These are phyloP conservation scores for Pythium aquatile DNA, from an alignment of 352 stramenopile genomes.

Conservation along the genomic window DNA sequence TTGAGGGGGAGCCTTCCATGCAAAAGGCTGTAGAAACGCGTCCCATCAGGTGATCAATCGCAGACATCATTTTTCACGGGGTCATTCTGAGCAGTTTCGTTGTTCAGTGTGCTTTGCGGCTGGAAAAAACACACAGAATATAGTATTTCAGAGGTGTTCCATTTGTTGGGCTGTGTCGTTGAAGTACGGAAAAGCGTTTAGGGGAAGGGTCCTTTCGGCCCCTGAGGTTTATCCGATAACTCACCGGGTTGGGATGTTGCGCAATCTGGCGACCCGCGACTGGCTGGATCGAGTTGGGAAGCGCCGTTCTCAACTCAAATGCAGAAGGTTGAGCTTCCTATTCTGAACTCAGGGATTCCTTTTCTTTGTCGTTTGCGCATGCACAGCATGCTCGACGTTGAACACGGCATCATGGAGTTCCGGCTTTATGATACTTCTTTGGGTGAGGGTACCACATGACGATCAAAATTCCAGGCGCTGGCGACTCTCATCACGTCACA, in stretches of 20 bases:
- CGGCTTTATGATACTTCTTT: background rate
- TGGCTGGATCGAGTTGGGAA: background rate
- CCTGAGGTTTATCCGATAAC: slow-evolving; percentile 2
- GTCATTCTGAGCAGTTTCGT: too few relatives aligned
- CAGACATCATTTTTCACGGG: background rate
- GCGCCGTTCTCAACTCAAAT: too few relatives aligned
- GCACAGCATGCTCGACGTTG: background rate
- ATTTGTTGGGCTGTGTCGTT: background rate
- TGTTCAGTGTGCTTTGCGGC: background rate
- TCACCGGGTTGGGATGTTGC: background rate
- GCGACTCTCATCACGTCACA: background rate
- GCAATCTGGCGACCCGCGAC: slow-evolving; percentile 2
- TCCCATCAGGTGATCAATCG: background rate
- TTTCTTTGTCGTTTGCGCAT: background rate
- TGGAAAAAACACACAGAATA: background rate
- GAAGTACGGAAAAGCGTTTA: background rate
- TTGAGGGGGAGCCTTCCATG: background rate
- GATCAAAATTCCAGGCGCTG: background rate
- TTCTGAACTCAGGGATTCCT: background rate
- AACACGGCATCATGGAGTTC: background rate
- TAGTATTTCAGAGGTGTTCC: background rate
- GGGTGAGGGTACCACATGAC: background rate
- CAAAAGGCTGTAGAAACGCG: background rate
- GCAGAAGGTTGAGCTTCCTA: background rate
- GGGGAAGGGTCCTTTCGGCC: background rate